Evolutionary conservation across 257 asterid species (phyloP).

Genomic region (Solanum boliviense): DNA sequence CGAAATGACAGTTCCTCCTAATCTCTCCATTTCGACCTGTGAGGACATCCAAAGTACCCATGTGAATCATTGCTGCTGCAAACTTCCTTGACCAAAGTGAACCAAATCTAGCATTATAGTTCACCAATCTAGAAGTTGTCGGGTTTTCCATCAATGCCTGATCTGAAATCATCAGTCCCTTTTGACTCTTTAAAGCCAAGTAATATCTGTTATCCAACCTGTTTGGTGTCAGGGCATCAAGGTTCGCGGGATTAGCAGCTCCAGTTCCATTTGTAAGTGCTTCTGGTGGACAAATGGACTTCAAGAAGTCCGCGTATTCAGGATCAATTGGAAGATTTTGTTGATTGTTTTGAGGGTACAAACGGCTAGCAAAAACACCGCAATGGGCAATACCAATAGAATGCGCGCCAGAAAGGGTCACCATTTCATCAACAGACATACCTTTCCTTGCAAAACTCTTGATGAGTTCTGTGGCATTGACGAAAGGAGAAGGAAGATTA

Average conservation of each 20-base stretch:
- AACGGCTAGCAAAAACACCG: neutral
- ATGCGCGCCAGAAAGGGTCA: slow-evolving; percentile 8
- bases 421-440: slow-evolving; percentile 6
- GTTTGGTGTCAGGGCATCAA: neutral
- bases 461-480: neutral
- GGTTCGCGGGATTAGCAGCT: neutral
- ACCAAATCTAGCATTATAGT: slow-evolving; percentile 11
- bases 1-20: slow-evolving; percentile 31
- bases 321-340: slow-evolving; percentile 4
- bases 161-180: slow-evolving; percentile 35
- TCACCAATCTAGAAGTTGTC: slow-evolving; percentile 24
- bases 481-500: neutral
- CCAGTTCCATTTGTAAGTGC: neutral
- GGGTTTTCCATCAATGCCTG: slow-evolving; percentile 27
- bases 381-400: slow-evolving; percentile 3
- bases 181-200: slow-evolving; percentile 10
- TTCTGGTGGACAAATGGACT: neutral
- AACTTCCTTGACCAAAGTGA: slow-evolving; percentile 30
- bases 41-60: slow-evolving; percentile 36
- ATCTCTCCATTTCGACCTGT: slow-evolving; percentile 40
- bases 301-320: neutral
- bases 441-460: neutral
- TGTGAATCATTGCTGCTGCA: slow-evolving; percentile 48
- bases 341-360: neutral
- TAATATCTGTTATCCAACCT: slow-evolving; percentile 33